A percentile compares a stretch with the other conserved stretches of the same genome.
phyloP scores from a whole-genome alignment of 169 alveolate genomes.

The Plasmodium cynomolgi region DNA sequence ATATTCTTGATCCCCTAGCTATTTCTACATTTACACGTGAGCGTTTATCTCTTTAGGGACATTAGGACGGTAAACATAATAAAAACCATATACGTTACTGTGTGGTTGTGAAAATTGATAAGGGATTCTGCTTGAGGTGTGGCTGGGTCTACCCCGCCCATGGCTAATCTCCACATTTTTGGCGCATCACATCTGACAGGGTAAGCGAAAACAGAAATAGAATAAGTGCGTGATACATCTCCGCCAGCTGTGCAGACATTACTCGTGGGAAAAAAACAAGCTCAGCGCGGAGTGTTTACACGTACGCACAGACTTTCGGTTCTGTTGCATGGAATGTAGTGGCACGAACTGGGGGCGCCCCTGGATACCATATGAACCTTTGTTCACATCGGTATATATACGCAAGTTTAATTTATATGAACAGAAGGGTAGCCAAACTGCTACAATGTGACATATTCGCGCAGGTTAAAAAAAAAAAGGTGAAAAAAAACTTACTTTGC shows the following conservation, averaged over 20 bases:
- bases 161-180: slow-evolving; percentile 85
- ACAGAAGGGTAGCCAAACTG: not conserved
- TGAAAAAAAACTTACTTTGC: slow-evolving; percentile 44
- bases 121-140: slow-evolving; percentile 88
- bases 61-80: slow-evolving; percentile 86
- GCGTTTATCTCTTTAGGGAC: slow-evolving; percentile 78
- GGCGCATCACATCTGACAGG: slow-evolving; percentile 86
- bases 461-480: not conserved
- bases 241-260: not conserved
- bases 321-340: not conserved
- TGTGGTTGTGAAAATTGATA: slow-evolving; percentile 89
- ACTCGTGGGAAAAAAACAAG: not conserved
- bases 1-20: slow-evolving; percentile 40
- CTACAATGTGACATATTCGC: not conserved
- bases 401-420: not conserved
- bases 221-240: not conserved
- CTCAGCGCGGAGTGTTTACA: not conserved
- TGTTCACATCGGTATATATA: not conserved
- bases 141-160: slow-evolving; percentile 91
- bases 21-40: slow-evolving; percentile 2
- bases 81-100: slow-evolving; percentile 88
- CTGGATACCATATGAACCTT: not conserved
- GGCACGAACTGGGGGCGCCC: not conserved
- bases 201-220: slow-evolving; percentile 3
- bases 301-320: not conserved